Conservation (phyloP, 208 protist genomes). For the Zelonia costaricensis region DNA sequence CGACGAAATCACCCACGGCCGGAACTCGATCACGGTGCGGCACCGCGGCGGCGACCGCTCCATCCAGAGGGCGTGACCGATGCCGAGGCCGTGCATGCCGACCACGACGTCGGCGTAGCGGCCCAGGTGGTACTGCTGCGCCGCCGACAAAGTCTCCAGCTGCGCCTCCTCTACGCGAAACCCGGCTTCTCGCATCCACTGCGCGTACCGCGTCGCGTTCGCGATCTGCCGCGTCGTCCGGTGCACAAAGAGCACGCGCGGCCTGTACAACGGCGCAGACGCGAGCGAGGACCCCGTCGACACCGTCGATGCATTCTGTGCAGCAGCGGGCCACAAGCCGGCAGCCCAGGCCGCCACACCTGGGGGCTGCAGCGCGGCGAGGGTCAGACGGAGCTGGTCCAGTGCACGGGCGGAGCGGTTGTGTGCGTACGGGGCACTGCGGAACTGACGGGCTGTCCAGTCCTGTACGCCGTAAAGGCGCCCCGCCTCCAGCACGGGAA, state of each 20-base stretch:
- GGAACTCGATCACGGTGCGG: conserved; percentile 50
- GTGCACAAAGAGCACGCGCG: conserved; percentile 45
- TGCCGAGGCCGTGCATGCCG: conserved; percentile 54
- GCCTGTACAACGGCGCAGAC: conserved; percentile 7
- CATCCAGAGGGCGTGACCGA: conserved; percentile 61
- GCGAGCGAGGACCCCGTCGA: neutral
- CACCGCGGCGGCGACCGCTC: conserved; percentile 33
- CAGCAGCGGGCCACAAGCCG: conserved; percentile 1
- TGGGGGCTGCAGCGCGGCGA: conserved; percentile 1
- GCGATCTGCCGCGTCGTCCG: conserved; percentile 37
- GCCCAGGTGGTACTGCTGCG: conserved; percentile 46
- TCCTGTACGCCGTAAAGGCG: conserved; percentile 30
- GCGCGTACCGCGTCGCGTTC: conserved; percentile 24
- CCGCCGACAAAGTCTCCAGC: conserved; percentile 32
- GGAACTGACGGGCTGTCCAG: conserved; percentile 26
- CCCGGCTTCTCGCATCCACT: conserved; percentile 31
- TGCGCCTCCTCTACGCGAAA: conserved; percentile 51
- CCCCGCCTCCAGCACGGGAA: conserved; percentile 10
- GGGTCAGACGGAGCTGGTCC: conserved; percentile 16
- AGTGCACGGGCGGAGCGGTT: conserved; percentile 18
- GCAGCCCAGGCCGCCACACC: neutral
- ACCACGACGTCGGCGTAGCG: conserved; percentile 61
- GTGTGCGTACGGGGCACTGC: conserved; percentile 7
- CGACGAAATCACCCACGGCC: conserved; percentile 36
- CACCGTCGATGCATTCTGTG: neutral